Evolutionary conservation across 164 flowering plant genomes (phyloP), one percentile per base, ranked within the genome.

Genomic region (Magnolia officinalis): DNA sequence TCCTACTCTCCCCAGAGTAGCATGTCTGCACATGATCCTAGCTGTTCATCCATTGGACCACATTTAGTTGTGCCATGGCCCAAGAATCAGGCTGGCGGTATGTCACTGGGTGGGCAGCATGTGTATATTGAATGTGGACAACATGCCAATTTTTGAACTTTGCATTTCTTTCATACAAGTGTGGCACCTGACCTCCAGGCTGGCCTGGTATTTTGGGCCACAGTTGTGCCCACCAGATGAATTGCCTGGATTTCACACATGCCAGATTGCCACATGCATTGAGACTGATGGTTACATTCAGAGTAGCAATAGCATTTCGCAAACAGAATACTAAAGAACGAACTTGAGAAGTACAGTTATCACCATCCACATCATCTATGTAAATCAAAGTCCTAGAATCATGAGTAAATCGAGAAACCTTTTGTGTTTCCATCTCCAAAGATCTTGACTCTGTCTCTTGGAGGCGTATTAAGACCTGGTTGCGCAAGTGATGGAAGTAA

Each of bases 401-500:
- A 37, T 26, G 13, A 73, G 20, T 10, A 61, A 6, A 61, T n/a
- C 20, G 63, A 19, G 64, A 67, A 20, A 91, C 98, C 98, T 91
- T 86, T 88, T 52, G 84, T 83, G 82, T 89, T 88, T 70, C 98
- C 98, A 84, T 90, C 88, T 67, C 96, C 98, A 81, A 84, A 92
- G 31, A 94, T 83, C 6, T 72, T 88, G 76, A 87, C 88, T 83
- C 80, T 86, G 73, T 94, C 98, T 81, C 83, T 90, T 1, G 96
- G 97, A 31, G 97, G 98, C 55, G 83, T 49, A 71, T 80, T 83
- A 11, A 82, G 81, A 52, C 86, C 91, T 3, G 93, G 96, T 77
- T 94, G 97, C 74, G 84, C 94, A 14, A 94, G 88, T 8, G 90
- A 89, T 19, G 98, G 97, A 81, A 94, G 96, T 50, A 94, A 83